Conservation (phyloP, 2,329 filamentous ascomycete genomes). For the Trichoderma asperellum region DNA sequence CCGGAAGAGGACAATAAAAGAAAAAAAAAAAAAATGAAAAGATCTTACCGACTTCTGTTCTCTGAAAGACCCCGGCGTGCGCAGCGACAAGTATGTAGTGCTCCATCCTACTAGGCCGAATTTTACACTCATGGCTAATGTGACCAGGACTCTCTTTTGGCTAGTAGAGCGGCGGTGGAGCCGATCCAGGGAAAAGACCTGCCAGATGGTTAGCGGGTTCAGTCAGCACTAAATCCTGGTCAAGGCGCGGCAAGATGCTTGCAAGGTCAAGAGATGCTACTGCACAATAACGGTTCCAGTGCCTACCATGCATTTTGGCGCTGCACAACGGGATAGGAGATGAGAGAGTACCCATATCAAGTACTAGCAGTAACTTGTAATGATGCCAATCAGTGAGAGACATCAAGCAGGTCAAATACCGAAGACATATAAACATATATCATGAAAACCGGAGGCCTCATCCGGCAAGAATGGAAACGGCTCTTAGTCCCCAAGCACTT, state of each 20-base stretch:
- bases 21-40: not conserved
- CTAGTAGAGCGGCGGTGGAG: constrained; percentile 15
- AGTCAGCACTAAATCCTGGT: constrained; percentile 29
- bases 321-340: not conserved
- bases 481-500: not conserved
- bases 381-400: not conserved
- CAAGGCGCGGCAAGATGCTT: constrained; percentile 29
- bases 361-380: not conserved
- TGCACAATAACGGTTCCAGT: not conserved
- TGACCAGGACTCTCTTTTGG: not conserved
- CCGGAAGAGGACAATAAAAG: not conserved
- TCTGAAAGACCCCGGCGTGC: not conserved
- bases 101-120: not conserved
- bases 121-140: not conserved
- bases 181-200: constrained; percentile 27
- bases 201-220: constrained; percentile 28
- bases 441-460: not conserved
- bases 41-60: not conserved
- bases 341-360: not conserved
- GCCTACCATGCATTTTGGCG: not conserved
- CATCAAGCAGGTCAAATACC: not conserved
- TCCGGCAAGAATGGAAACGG: not conserved
- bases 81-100: not conserved
- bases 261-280: constrained; percentile 14
- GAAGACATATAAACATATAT: not conserved